Percentiles rank a stretch among this genome's conserved stretches.
Conservation (phyloP, 2,329 filamentous ascomycete species). For the Coleophoma eucalyptorum region DNA sequence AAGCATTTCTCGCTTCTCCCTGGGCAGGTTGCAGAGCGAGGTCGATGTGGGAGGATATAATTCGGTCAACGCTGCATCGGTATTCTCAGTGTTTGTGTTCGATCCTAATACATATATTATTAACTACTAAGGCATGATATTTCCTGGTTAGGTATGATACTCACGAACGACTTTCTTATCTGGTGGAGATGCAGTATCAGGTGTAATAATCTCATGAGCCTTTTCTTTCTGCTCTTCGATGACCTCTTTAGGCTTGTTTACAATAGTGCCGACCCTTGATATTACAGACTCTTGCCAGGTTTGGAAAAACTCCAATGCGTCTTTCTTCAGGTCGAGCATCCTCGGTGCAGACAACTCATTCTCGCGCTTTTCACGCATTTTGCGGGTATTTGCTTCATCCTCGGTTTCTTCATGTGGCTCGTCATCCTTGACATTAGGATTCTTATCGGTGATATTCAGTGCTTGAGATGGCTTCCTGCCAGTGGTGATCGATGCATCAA, state of each 20-base stretch:
- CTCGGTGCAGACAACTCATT: constrained; percentile 45
- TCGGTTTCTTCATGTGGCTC: constrained; percentile 24
- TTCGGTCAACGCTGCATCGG: constrained; percentile 42
- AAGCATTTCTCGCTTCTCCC: constrained; percentile 62
- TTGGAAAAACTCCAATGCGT: constrained; percentile 67
- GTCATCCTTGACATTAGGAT: constrained; percentile 28
- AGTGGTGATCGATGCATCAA: constrained; percentile 34
- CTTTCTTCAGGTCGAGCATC: constrained; percentile 64
- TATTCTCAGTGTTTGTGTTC: constrained; percentile 39
- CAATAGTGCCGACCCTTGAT: constrained; percentile 65
- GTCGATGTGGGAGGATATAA: constrained; percentile 59
- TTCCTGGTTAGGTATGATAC: constrained; percentile 4
- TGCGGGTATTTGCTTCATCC: constrained; percentile 25
- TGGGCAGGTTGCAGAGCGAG: constrained; percentile 52
- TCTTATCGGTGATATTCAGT: constrained; percentile 28
- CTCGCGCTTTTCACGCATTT: constrained; percentile 31
- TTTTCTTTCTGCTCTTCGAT: constrained; percentile 23
- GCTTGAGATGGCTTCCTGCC: constrained; percentile 23
- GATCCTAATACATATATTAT: constrained; percentile 17
- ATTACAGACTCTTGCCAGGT: constrained; percentile 75
- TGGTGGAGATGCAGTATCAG: constrained; percentile 7
- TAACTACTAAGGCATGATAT: too few species aligned
- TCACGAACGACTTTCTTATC: constrained; percentile 24
- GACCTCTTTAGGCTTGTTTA: constrained; percentile 49
- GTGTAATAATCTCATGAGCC: constrained; percentile 23